A percentile compares a stretch with the other conserved stretches of the same genome.
These are phyloP conservation scores for Naganishia friedmannii DNA, from an alignment of 768 basidiomycete species.

Conservation along the genomic window DNA sequence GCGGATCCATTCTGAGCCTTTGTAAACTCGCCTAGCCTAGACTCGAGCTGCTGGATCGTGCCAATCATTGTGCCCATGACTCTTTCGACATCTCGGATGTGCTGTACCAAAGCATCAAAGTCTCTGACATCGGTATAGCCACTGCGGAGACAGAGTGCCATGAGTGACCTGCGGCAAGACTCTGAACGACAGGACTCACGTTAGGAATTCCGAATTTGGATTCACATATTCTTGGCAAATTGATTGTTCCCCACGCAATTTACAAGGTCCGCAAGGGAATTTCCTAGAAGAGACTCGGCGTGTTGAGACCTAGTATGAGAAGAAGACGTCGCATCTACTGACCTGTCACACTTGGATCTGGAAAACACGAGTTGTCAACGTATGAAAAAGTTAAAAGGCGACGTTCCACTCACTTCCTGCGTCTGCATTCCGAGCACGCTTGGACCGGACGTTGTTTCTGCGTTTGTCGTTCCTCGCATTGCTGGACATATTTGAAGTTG, in stretches of 20 bases:
- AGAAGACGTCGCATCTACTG: not conserved
- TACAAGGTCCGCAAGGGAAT: not conserved
- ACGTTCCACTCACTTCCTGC: not conserved
- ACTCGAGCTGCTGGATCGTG: not conserved
- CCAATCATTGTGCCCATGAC: not conserved
- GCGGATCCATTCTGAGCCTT: not conserved
- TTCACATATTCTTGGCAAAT: not conserved
- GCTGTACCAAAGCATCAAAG: not conserved
- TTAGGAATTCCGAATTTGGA: not conserved
- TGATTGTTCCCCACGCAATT: not conserved
- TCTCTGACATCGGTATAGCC: not conserved
- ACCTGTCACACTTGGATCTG: slow-evolving; percentile 1
- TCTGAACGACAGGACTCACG: not conserved
- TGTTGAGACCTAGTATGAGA: not conserved
- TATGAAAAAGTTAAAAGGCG: not conserved
- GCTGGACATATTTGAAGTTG: not conserved
- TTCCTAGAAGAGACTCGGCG: not conserved
- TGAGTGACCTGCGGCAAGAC: not conserved
- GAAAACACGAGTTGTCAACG: not conserved
- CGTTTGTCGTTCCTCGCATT: not conserved
- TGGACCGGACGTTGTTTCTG: slow-evolving; percentile 2
- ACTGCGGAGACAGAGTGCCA: not conserved
- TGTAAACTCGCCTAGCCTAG: not conserved
- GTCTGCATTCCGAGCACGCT: slow-evolving; percentile 1
- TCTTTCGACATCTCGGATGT: not conserved